Conservation (phyloP, 441 rosid species). For the Populus hybrid region DNA sequence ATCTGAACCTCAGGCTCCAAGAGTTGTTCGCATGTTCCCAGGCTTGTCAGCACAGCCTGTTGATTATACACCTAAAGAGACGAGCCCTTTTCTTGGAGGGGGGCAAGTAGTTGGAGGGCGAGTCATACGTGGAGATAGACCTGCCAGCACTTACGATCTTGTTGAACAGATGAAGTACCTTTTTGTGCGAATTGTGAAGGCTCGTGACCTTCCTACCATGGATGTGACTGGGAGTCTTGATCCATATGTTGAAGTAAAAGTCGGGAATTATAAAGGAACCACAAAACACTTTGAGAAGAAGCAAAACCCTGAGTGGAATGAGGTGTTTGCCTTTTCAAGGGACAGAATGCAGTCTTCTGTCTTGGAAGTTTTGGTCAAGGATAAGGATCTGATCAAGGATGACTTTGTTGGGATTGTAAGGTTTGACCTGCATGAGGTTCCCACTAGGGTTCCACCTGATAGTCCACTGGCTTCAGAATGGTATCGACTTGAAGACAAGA, state of each 20-base stretch:
- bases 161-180: conserved; percentile 91
- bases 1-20: conserved; percentile 48
- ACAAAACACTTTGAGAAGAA: conserved; percentile 73
- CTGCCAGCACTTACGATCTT: conserved; percentile 61
- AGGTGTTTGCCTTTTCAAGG: conserved; percentile 83
- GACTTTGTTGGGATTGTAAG: conserved; percentile 67
- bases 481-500: conserved; percentile 66
- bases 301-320: conserved; percentile 80
- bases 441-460: conserved; percentile 73
- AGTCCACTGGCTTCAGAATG: conserved; percentile 94
- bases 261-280: conserved; percentile 79
- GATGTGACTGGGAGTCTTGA: conserved; percentile 84
- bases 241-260: conserved; percentile 72
- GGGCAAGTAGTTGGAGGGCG: conserved; percentile 76
- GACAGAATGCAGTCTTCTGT: conserved; percentile 58
- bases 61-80: conserved; percentile 74
- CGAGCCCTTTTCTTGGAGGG: conserved; percentile 88
- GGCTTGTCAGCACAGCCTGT: conserved; percentile 49
- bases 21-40: conserved; percentile 35
- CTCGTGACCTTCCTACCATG: conserved; percentile 71
- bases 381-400: conserved; percentile 70
- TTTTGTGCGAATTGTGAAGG: conserved; percentile 74
- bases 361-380: conserved; percentile 72
- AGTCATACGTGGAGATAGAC: conserved; percentile 63
- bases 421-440: conserved; percentile 68